Evolutionary conservation across 2,329 filamentous ascomycete genomes (phyloP).

Genomic region (Chaetomium olivaceum): DNA sequence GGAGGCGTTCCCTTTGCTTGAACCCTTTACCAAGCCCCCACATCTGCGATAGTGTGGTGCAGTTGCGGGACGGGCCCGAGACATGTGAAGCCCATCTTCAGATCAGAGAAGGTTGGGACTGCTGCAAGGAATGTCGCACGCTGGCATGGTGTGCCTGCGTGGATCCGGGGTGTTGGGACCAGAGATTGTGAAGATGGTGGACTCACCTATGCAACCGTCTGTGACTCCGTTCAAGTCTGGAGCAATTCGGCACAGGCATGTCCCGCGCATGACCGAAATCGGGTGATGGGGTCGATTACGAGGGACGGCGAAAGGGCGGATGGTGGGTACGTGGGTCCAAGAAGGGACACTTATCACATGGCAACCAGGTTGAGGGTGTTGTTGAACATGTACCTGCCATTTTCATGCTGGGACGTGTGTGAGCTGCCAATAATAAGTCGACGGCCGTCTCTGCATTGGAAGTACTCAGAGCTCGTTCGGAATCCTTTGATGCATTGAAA

Average conservation of each 20-base stretch:
- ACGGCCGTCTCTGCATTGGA: neutral
- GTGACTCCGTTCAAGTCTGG: neutral
- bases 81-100: neutral
- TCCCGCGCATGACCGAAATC: neutral
- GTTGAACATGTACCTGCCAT: constrained; percentile 7
- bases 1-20: neutral
- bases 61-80: constrained; percentile 4
- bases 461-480: neutral
- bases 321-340: neutral
- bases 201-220: neutral
- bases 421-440: neutral
- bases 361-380: neutral
- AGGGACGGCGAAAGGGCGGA: neutral
- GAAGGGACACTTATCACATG: constrained; percentile 7
- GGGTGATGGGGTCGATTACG: neutral
- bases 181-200: neutral
- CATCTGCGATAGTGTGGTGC: neutral
- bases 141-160: constrained; percentile 3
- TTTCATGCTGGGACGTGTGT: neutral
- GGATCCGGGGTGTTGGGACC: neutral
- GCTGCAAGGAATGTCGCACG: constrained; percentile 12
- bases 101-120: constrained; percentile 1
- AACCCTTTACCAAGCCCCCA: neutral
- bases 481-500: neutral
- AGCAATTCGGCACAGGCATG: neutral